Evolutionary conservation across 768 basidiomycete genomes (phyloP), one percentile per base, ranked within the genome.

Genomic region (Lactifluus pinguis): DNA sequence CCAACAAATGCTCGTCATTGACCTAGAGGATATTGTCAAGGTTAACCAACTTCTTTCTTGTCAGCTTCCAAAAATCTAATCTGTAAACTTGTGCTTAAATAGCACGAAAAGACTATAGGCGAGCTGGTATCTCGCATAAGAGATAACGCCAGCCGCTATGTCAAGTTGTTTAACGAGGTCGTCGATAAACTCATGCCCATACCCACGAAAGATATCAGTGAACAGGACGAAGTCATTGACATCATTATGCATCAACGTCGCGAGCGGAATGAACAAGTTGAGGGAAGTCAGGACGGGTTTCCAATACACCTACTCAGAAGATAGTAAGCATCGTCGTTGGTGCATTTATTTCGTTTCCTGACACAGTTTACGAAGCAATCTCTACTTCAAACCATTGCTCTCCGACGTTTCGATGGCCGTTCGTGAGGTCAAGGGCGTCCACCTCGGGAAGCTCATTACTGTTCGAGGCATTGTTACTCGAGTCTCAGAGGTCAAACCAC

Each of bases 401-500:
- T 85, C 80, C 15, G 85, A 89, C 64, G 69, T 84, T 17, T 79
- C 86, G 14, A 79, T 97, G 70, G 94, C 97, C 41, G 97, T 98
- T 15, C 86, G 97, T 54, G 86, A 95, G 49, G 92, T 98, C 48
- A 87, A 84, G 66, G 91, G 94, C 14, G 68, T 75, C 8, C 86
- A 92, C 63, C 81, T 98, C n/a, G 97, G 97, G 50, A 86, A 82
- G 64, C 78, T 98, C 61, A 95, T 99, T 72, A 98, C 93, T 38
- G 91, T 95, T 65, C 90, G 95, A 45, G 97, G 97, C 57, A 98
- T 99, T 66, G 93, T 98, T 55, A 99, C 94, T 34, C 93, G 97
- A 63, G 94, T 99, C 4, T 98, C 95, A 3, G 97, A 98, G 76
- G 97, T 99, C 71, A 98, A 98, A 71, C 97, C 97, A 10, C 84